A percentile compares a stretch with the other conserved stretches of the same genome.
These are phyloP conservation scores for Persicaria tinctoria DNA, from an alignment of 148 eudicot species.

Conservation along the genomic window DNA sequence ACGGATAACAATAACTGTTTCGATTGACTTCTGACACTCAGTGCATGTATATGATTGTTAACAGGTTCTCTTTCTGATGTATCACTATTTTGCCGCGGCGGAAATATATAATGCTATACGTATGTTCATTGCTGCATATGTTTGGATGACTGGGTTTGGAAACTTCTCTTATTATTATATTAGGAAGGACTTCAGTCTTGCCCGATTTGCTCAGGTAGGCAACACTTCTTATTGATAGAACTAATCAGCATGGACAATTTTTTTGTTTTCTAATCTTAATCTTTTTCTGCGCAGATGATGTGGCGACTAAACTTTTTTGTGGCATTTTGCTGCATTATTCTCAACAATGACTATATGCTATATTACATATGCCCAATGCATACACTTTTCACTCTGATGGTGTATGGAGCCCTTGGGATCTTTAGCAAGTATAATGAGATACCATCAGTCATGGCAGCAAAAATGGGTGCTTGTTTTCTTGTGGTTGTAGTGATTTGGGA, in stretches of 20 bases:
- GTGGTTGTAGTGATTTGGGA: conserved; percentile 87
- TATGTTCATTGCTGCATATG: conserved; percentile 94
- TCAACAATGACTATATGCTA: conserved; percentile 86
- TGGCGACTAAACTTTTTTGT: conserved; percentile 94
- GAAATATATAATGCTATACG: conserved; percentile 96
- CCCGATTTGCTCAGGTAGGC: conserved; percentile 79
- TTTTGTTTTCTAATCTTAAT: conserved; percentile 6
- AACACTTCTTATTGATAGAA: conserved; percentile 11
- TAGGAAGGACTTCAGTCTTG: conserved; percentile 81
- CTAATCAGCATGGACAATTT: conserved; percentile 2
- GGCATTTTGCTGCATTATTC: conserved; percentile 73
- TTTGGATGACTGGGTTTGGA: conserved; percentile 99
- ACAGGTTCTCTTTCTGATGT: conserved; percentile 89
- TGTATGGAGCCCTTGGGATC: conserved; percentile 93
- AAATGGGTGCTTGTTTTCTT: conserved; percentile 57
- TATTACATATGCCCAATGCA: conserved; percentile 98
- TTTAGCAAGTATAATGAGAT: conserved; percentile 78
- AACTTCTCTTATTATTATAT: conserved; percentile 95
- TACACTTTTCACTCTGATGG: conserved; percentile 92
- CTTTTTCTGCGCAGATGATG: conserved; percentile 74
- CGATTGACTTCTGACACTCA: conserved; percentile 14
- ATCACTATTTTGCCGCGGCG: conserved; percentile 89
- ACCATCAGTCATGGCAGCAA: conserved; percentile 71
- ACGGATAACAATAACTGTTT: neutral
- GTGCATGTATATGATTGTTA: conserved; percentile 14